Base-by-base conservation (phyloP, 139 green algal species). In the Chara braunii region DNA sequence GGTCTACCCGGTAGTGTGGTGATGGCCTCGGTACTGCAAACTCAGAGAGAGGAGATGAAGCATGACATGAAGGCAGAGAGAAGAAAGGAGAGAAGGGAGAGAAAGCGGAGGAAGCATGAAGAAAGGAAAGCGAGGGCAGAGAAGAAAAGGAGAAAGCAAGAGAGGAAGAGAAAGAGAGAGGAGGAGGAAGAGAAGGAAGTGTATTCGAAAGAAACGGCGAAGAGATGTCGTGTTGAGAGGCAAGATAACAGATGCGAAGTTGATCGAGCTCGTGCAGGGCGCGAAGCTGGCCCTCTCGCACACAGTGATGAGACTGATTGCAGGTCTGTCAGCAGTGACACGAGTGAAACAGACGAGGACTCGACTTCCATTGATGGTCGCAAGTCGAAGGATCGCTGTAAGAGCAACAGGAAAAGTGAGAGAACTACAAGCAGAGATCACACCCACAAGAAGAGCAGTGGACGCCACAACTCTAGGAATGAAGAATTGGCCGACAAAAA, bases 141-240 rank as follows among this genome's bases (percentile, higher is more conserved):
- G 22, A 32, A 54, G 11, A 60, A 33, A 33, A 60, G 14, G 22
- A 68, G 30, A 36, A 48, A 1, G 45, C 37, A 68, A 12, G 14
- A 26, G 59, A 68, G 45, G 45, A 68, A 68, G 29, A 63, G 44
- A 50, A 67, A 37, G 45, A 29, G 63, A 50, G 33, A 3, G 45
- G 37, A 37, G 28, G 3, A 31, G 8, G 59, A 9, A 2, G 44
- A 32, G 37, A 50, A 69, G 43, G 58, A 62, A 12, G 63, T 30
- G 26, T 28, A 18, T n/a, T 18, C 35, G 43, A 37, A 7, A n/a
- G 48, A 48, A 12, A 29, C 35, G 43, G 48, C 29, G 48, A 61
- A 24, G 12, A 9, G 48, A n/a, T 37, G 30, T 3, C 30, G 32
- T 5, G 28, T 33, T 54, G n/a, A 60, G 24, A 11, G 18, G 9